These are phyloP conservation scores for Paraglomus occultum DNA, from an alignment of 192 early-diverging fungal genomes.

Conservation along the genomic window DNA sequence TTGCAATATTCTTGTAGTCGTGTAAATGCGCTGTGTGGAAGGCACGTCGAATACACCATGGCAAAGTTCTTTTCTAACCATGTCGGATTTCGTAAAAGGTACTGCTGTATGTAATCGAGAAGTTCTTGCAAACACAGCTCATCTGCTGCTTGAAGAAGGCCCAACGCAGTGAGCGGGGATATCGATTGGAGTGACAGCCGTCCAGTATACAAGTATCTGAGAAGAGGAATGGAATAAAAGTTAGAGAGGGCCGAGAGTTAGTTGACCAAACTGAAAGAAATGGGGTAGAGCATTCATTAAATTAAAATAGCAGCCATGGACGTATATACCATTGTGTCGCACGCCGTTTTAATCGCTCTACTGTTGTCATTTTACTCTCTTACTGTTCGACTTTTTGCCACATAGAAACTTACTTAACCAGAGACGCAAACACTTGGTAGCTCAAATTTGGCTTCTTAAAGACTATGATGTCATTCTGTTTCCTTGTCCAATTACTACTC, in stretches of 20 bases:
- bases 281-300: background rate
- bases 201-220: background rate
- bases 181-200: background rate
- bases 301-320: no score
- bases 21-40: background rate
- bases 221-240: background rate
- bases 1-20: background rate
- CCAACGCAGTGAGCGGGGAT: background rate
- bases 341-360: no score
- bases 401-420: slow-evolving; percentile 5
- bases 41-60: background rate
- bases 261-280: background rate
- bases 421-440: background rate
- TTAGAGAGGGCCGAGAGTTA: background rate
- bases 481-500: background rate
- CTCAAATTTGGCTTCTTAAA: background rate
- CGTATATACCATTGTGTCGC: no score
- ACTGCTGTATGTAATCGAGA: background rate
- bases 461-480: background rate
- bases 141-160: background rate
- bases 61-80: slow-evolving; percentile 8
- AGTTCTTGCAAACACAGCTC: background rate
- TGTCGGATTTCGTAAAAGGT: background rate
- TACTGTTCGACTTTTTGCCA: background rate
- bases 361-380: background rate